Percentiles rank a stretch among this genome's conserved stretches.
These are phyloP conservation scores for Naumovozyma dairenensis DNA, from an alignment of 805 yeast species.

Conservation along the genomic window DNA sequence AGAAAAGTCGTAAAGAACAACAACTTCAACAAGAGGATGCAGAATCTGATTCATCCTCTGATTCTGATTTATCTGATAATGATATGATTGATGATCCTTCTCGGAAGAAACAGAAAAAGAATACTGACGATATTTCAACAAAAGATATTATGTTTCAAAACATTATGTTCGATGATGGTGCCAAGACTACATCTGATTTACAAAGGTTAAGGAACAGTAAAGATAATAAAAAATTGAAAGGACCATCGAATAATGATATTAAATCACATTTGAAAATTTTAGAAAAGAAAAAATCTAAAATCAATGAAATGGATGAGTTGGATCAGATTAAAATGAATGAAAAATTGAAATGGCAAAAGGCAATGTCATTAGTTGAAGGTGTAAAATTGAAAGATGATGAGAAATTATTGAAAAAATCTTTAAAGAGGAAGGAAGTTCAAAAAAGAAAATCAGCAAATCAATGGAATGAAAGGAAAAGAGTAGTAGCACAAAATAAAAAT, in stretches of 20 bases:
- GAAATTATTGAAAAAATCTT: constrained; percentile 70
- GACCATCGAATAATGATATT: constrained; percentile 77
- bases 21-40: constrained; percentile 33
- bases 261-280: constrained; percentile 70
- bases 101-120: constrained; percentile 29
- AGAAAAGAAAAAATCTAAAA: constrained; percentile 61
- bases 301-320: constrained; percentile 52
- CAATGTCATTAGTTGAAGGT: constrained; percentile 83
- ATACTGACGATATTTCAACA: constrained; percentile 27
- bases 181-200: constrained; percentile 65
- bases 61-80: constrained; percentile 29
- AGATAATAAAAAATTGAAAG: constrained; percentile 41
- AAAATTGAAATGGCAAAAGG: constrained; percentile 76
- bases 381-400: constrained; percentile 84
- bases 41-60: constrained; percentile 17
- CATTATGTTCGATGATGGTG: constrained; percentile 75
- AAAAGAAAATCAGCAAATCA: constrained; percentile 82
- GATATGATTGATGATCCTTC: constrained; percentile 16
- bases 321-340: constrained; percentile 49
- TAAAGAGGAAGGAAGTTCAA: constrained; percentile 71
- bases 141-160: constrained; percentile 64
- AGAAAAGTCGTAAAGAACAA: constrained; percentile 31
- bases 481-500: constrained; percentile 62
- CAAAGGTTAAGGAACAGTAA: constrained; percentile 36
- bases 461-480: constrained; percentile 84